Percentiles rank a stretch among this genome's conserved stretches.
Evolutionary conservation across 2,329 filamentous ascomycete species (phyloP).

Genomic region (Fusarium sp.): DNA sequence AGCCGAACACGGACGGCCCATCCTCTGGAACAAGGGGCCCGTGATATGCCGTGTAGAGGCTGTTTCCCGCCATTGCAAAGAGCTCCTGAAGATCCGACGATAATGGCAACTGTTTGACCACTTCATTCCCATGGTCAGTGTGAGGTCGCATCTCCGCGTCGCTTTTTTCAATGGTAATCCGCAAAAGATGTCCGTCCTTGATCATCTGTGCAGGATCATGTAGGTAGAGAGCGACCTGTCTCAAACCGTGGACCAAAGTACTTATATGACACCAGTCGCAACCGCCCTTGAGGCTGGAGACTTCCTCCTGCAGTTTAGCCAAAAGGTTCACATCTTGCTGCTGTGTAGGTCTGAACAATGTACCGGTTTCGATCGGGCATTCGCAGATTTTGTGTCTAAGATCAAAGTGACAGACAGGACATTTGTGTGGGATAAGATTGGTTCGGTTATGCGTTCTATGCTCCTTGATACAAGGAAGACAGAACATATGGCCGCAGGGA

Average conservation of each 20-base stretch:
- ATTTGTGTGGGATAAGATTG: not conserved
- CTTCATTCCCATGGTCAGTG: not conserved
- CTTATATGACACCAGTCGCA: not conserved
- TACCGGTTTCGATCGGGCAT: not conserved
- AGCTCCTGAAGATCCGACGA: not conserved
- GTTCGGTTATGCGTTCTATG: not conserved
- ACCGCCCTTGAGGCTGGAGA: rapidly evolving
- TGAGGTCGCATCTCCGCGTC: rapidly evolving
- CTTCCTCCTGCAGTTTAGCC: not conserved
- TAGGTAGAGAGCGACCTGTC: not conserved
- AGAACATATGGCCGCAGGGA: slow-evolving; percentile 17
- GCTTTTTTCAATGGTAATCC: not conserved
- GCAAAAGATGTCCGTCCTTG: not conserved
- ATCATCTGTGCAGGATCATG: not conserved
- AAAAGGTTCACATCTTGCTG: not conserved
- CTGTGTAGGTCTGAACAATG: not conserved
- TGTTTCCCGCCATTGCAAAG: not conserved
- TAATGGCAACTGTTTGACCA: not conserved
- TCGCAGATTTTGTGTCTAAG: not conserved
- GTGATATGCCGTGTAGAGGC: not conserved
- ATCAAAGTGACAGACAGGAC: not conserved
- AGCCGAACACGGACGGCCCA: not conserved
- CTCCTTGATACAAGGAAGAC: not conserved
- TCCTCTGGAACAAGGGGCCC: not conserved
- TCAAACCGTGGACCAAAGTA: not conserved